Evolutionary conservation across 1,284 basidiomycete genomes (phyloP).

Genomic region (Irpex lacteus): DNA sequence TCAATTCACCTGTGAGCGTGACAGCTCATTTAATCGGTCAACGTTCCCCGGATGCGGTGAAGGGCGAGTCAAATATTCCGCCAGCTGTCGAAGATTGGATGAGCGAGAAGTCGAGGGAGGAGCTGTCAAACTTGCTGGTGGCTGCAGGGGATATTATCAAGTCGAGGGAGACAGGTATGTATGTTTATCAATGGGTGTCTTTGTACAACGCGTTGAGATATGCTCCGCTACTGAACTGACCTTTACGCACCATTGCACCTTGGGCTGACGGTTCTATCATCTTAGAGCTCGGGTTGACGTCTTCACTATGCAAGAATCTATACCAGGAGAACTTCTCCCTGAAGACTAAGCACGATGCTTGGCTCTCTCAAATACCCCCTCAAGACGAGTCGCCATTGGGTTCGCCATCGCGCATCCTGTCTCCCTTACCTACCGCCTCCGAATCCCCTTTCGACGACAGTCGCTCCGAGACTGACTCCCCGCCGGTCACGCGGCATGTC

Average conservation of each 20-base stretch:
- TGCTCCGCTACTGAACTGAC: neutral
- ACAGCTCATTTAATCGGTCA: slow-evolving; percentile 27
- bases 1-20: slow-evolving; percentile 37
- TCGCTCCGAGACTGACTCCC: slow-evolving; percentile 31
- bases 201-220: neutral
- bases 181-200: neutral
- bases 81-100: slow-evolving; percentile 43
- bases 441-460: slow-evolving; percentile 25
- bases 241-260: neutral
- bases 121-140: slow-evolving; percentile 62
- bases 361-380: slow-evolving; percentile 58
- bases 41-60: slow-evolving; percentile 14
- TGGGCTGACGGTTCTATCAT: neutral
- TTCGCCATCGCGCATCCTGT: slow-evolving; percentile 20
- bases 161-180: slow-evolving; percentile 71
- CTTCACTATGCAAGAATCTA: slow-evolving; percentile 64
- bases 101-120: slow-evolving; percentile 65
- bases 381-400: slow-evolving; percentile 24
- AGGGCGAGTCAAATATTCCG: slow-evolving; percentile 13
- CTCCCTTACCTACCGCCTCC: slow-evolving; percentile 19
- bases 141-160: slow-evolving; percentile 74
- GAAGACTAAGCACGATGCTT: slow-evolving; percentile 64
- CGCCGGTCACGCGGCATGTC: slow-evolving; percentile 32
- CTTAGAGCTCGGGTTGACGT: slow-evolving; percentile 66
- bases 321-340: slow-evolving; percentile 68